Conservation (phyloP, 805 yeast species). For the Sugiyamaella lignohabitans region DNA sequence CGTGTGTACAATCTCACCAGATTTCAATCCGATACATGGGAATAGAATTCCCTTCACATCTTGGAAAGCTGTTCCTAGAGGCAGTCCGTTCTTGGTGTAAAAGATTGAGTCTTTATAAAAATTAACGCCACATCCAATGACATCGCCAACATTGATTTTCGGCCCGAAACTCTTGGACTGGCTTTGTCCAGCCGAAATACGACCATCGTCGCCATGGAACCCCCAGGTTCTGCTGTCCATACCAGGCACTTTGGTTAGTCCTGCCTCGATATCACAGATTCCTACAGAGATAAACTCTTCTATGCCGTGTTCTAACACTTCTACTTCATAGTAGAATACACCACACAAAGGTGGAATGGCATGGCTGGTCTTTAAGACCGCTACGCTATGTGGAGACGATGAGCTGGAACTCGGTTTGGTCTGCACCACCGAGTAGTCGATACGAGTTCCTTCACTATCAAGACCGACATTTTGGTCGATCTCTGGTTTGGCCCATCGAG, state of each 20-base stretch:
- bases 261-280: conserved; percentile 33
- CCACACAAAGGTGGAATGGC: conserved; percentile 39
- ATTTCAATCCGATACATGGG: conserved; percentile 45
- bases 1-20: conserved; percentile 40
- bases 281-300: conserved; percentile 43
- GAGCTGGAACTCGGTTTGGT: conserved; percentile 1
- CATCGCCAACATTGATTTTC: conserved; percentile 51
- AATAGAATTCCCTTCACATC: conserved; percentile 39
- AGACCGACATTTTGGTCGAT: conserved; percentile 10
- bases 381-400: background rate
- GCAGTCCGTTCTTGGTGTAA: conserved; percentile 75
- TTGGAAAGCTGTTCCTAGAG: conserved; percentile 48
- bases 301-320: conserved; percentile 32
- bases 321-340: conserved; percentile 47
- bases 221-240: conserved; percentile 45
- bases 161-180: conserved; percentile 38
- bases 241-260: conserved; percentile 41
- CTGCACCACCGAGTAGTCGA: background rate
- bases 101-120: conserved; percentile 57
- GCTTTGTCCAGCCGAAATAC: conserved; percentile 35
- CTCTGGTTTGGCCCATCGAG: conserved; percentile 18
- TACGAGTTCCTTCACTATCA: conserved; percentile 10
- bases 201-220: conserved; percentile 48
- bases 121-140: conserved; percentile 80
- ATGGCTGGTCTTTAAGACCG: conserved; percentile 30